phyloP scores from a whole-genome alignment of 139 green algal species.

The Auxenochlorella pyrenoidosa region DNA sequence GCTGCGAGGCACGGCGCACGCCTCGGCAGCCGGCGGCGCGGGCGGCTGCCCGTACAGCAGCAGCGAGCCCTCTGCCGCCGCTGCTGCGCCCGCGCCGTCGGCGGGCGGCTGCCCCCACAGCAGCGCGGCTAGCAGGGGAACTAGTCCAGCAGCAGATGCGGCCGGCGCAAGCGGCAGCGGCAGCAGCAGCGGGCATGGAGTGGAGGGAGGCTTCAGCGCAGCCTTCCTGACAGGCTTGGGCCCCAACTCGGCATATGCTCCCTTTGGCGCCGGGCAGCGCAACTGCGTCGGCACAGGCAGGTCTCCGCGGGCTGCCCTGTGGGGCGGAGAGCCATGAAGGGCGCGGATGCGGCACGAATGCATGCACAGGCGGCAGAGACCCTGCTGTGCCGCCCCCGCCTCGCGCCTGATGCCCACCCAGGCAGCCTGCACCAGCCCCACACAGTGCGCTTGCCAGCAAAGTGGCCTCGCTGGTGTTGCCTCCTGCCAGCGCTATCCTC shows the following conservation, averaged over 20 bases:
- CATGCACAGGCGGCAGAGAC: too few species aligned
- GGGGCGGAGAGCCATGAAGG: too few species aligned
- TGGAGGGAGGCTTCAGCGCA: slow-evolving; percentile 29
- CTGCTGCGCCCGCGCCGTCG: not conserved
- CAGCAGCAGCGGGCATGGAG: not conserved
- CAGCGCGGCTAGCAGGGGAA: not conserved
- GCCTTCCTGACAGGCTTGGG: slow-evolving; percentile 62
- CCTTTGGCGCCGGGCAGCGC: slow-evolving; percentile 82
- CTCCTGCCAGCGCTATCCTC: too few species aligned
- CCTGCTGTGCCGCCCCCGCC: too few species aligned
- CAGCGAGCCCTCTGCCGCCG: not conserved
- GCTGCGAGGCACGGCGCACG: not conserved
- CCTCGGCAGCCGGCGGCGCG: not conserved
- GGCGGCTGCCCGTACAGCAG: not conserved
- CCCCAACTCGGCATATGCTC: slow-evolving; percentile 73
- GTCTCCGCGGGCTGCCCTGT: not conserved
- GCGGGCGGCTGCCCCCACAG: not conserved
- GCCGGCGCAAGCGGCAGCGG: too few species aligned
- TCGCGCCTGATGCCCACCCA: too few species aligned
- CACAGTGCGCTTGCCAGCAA: not conserved
- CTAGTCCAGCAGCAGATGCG: not conserved
- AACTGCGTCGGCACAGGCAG: slow-evolving; percentile 89
- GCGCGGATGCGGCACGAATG: too few species aligned
- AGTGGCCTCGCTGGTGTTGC: too few species aligned
- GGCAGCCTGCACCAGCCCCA: not conserved